Evolutionary conservation across 2,329 filamentous ascomycete genomes (phyloP).

Genomic region (Fusarium praegraminearum): DNA sequence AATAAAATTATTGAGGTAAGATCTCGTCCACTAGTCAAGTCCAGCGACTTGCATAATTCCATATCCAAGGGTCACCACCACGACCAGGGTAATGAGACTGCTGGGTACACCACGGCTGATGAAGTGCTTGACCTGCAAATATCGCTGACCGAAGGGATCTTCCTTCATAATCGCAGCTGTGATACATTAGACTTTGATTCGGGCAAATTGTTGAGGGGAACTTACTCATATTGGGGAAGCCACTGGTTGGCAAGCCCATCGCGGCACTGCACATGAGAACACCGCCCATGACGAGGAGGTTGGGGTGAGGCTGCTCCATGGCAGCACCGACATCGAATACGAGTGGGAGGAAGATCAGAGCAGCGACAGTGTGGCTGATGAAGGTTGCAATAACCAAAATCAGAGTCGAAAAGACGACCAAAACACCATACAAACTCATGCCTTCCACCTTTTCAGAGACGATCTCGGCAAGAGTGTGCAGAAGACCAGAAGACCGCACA

Average conservation of each 20-base stretch:
- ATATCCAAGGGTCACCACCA: constrained; percentile 91
- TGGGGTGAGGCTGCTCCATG: constrained; percentile 93
- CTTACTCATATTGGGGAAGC: constrained; percentile 99
- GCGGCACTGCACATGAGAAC: constrained; percentile 97
- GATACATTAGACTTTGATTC: constrained; percentile 37
- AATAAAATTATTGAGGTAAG: not conserved
- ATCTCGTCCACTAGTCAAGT: constrained; percentile 56
- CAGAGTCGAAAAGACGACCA: constrained; percentile 85
- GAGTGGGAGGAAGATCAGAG: constrained; percentile 91
- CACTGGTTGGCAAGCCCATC: constrained; percentile 95
- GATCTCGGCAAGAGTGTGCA: constrained; percentile 84
- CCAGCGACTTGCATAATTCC: constrained; percentile 84
- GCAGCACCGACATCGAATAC: constrained; percentile 85
- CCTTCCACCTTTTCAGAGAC: constrained; percentile 82
- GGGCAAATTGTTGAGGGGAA: constrained; percentile 47
- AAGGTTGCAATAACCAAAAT: constrained; percentile 96
- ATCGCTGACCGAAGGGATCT: constrained; percentile 90
- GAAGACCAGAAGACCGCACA: constrained; percentile 90
- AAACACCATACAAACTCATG: constrained; percentile 85
- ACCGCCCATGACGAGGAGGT: constrained; percentile 92
- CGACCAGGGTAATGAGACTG: constrained; percentile 81
- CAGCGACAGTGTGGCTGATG: constrained; percentile 96
- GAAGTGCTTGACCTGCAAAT: constrained; percentile 93
- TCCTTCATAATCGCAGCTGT: constrained; percentile 99
- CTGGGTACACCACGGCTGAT: constrained; percentile 92